Conservation (phyloP, 2,329 filamentous ascomycete genomes). For the Curvularia verruculosa region DNA sequence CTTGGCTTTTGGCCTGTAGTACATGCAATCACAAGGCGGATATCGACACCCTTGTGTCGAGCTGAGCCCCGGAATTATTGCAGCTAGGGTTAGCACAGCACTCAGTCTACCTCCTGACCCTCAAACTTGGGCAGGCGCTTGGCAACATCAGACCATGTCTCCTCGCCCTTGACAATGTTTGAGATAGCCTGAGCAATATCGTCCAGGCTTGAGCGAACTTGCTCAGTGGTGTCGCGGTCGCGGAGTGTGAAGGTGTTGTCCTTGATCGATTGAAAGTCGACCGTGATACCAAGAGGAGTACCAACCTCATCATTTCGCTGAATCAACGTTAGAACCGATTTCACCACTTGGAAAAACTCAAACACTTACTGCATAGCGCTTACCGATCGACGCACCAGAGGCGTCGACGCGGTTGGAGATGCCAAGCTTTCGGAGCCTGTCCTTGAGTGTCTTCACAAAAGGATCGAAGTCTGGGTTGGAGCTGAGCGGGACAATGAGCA, state of each 20-base stretch:
- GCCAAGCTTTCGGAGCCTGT: constrained; percentile 75
- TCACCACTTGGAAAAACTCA: not conserved
- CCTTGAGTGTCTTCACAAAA: constrained; percentile 73
- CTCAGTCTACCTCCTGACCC: constrained; percentile 46
- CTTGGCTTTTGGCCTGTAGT: not conserved
- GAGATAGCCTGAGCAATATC: constrained; percentile 78
- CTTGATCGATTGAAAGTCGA: constrained; percentile 93
- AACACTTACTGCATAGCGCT: constrained; percentile 67
- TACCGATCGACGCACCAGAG: constrained; percentile 89
- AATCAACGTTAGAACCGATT: constrained; percentile 24
- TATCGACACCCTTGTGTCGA: not conserved
- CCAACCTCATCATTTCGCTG: constrained; percentile 90
- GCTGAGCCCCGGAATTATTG: not conserved
- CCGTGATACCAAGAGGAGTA: constrained; percentile 89
- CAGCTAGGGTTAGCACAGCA: not conserved
- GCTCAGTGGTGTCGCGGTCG: constrained; percentile 84
- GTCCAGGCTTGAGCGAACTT: constrained; percentile 83
- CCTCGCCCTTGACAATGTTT: constrained; percentile 65
- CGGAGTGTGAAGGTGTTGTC: constrained; percentile 85
- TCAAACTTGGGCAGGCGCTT: constrained; percentile 83
- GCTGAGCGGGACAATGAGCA: constrained; percentile 88
- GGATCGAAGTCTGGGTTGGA: constrained; percentile 80
- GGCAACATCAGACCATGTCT: constrained; percentile 73
- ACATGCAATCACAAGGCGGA: not conserved
- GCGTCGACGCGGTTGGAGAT: constrained; percentile 88